Evolutionary conservation across 148 eudicot species (phyloP), one percentile per base, ranked within the genome.

Genomic region (Nepenthes gracilis): DNA sequence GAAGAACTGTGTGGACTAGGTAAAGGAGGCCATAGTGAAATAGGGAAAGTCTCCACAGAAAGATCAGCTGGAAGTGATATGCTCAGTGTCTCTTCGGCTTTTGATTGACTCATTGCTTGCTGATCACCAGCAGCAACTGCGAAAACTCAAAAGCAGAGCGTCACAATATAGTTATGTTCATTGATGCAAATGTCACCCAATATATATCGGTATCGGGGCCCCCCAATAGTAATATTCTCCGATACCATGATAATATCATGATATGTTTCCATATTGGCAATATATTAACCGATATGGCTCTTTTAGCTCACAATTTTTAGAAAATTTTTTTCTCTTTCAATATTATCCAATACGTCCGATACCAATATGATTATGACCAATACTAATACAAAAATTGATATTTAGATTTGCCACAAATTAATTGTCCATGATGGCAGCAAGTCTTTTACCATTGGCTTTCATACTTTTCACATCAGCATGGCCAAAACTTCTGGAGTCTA

Each of bases 11-110:
- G 96, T 50, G 99, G 95, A 75, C 96, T 88, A 53, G 95, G 92
- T 69, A 89, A 71, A 57, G 95, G 85, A 12, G 97, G 97, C 99
- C 99, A 93, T 48, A 86, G 64, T 8, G 99, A 89, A 14, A 89
- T 84, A 34, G 95, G 86, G 14, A 84, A 83, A 62, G 91, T 89
- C 58, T 93, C 99, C 36, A 93, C 86, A 13, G 96, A 86, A 13
- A 93, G 87, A 78, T 93, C 99, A 33, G 95, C 99, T n/a, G 97
- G 95, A 67, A 93, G 91, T 40, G 97, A 82, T 37, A 93, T 96
- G 45, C 75, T 82, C 43, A 86, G 71, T 54, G 69, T 74, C 67
- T 92, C 98, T 57, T 88, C 98, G 33, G 74, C 71, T 65, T 80
- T 83, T 5, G 89, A 77, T 61, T 77, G 87, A 72, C 67, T 70